Base-by-base conservation (phyloP, 495 filamentous ascomycete genomes). In the Trichoderma asperelloides region DNA sequence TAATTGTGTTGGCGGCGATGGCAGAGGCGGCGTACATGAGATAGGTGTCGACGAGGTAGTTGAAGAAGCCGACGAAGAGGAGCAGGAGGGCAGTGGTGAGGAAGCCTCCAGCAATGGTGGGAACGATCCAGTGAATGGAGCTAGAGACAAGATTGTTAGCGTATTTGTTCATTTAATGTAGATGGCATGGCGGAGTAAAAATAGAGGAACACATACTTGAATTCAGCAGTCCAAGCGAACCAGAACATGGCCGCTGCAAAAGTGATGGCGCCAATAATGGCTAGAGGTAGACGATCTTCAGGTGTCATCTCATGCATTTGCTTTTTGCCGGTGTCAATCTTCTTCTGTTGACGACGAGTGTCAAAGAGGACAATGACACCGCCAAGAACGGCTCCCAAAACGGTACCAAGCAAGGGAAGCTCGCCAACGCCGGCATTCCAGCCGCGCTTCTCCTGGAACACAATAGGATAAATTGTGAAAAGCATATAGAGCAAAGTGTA, bases 41-140 rank as follows among this genome's bases (percentile, higher is more conserved):
- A 71, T 92, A 91, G 15, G 87, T 83, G 70, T 91, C 89, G 15
- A 88, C 86, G 45, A 91, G 77, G 67, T 91, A 91, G 67, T 88
- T 91, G 3, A 90, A 71, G 63, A 87, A 81, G 0, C 82, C 81
- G 51, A 78, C 76, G 47, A 80, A 78, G 18, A 80, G 74, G 13
- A 78, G 77, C 62, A 79, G 69, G 25, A 79, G 69, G 11, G 70
- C 71, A 27, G 71, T 72, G 25, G 73, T 71, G 27, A 79, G 71
- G 45, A 78, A 77, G 41, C 70, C 71, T 0, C 77, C 78, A 0
- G 79, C 81, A 16, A 83, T 64, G 1, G 76, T 79, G 4, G 79
- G 80, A n/a, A 82, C 79, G 62, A 77, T 78, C 80, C 81, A 84
- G 66, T 79, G 80, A 4, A 82, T 72, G 63, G 55, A 60, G 55